Percentiles rank a stretch among this genome's conserved stretches.
These are phyloP conservation scores for Penicillium fimorum DNA, from an alignment of 495 filamentous ascomycete species.

Conservation along the genomic window DNA sequence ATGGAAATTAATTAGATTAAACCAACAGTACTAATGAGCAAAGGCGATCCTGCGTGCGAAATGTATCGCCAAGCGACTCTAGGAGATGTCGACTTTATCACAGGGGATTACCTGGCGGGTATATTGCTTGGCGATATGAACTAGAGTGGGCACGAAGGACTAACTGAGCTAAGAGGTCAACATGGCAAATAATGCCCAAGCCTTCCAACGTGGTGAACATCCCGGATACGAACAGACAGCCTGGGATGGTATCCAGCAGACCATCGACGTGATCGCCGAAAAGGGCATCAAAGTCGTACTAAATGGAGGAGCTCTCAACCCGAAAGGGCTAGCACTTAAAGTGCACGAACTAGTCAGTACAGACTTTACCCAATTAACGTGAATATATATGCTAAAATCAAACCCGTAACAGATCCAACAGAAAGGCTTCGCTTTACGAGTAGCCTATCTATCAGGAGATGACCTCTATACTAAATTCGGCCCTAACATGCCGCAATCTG, in stretches of 20 bases:
- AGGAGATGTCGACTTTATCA: conserved; percentile 53
- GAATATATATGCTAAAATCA: not conserved
- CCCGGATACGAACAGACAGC: conserved; percentile 43
- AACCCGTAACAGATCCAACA: conserved; percentile 18
- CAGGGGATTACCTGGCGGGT: conserved; percentile 56
- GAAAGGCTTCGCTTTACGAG: conserved; percentile 33
- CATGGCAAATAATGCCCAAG: conserved; percentile 45
- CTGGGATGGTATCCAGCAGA: conserved; percentile 45
- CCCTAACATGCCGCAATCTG: conserved; percentile 27
- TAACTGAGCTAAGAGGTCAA: conserved; percentile 36
- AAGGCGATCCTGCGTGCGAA: conserved; percentile 44
- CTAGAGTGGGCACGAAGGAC: not conserved
- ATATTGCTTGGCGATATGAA: conserved; percentile 3
- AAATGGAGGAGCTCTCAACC: conserved; percentile 47
- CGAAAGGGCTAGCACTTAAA: conserved; percentile 41
- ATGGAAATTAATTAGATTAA: conserved; percentile 7
- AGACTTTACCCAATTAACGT: not conserved
- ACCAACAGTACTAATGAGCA: not conserved
- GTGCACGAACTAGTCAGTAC: conserved; percentile 33
- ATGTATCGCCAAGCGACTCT: conserved; percentile 46
- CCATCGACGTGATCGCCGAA: conserved; percentile 40
- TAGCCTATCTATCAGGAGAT: conserved; percentile 52
- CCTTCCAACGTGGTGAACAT: conserved; percentile 36
- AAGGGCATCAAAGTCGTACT: conserved; percentile 46
- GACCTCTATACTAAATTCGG: conserved; percentile 32